Evolutionary conservation across 2,329 filamentous ascomycete genomes (phyloP).

Genomic region (Aspergillus hortae): DNA sequence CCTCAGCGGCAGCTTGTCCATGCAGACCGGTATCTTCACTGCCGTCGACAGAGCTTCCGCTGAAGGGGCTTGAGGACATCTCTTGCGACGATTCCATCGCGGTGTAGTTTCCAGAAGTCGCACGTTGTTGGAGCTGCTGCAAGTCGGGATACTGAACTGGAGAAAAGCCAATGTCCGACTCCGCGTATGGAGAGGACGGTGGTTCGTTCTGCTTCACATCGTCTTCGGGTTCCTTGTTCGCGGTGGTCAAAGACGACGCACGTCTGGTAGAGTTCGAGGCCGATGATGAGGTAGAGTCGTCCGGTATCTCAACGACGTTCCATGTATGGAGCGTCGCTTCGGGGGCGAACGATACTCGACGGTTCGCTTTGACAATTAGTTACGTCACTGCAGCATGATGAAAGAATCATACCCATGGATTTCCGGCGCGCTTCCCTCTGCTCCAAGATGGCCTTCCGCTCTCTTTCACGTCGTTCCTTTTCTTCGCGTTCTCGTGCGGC

Average conservation of each 20-base stretch:
- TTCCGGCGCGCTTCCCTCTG: constrained; percentile 86
- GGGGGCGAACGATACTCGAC: constrained; percentile 93
- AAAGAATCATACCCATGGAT: constrained; percentile 60
- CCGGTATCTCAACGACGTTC: constrained; percentile 85
- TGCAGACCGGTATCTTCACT: constrained; percentile 43
- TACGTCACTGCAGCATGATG: neutral
- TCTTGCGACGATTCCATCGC: constrained; percentile 60
- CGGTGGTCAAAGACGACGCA: constrained; percentile 58
- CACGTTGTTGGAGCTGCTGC: constrained; percentile 54
- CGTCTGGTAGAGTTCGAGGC: constrained; percentile 71
- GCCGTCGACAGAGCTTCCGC: constrained; percentile 51
- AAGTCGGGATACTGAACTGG: constrained; percentile 64
- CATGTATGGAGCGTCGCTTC: constrained; percentile 97
- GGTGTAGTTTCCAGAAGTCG: constrained; percentile 44
- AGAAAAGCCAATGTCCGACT: constrained; percentile 56
- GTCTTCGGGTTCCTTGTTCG: constrained; percentile 24
- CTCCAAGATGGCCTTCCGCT: constrained; percentile 61
- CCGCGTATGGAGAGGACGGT: constrained; percentile 59
- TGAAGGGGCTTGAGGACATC: constrained; percentile 75
- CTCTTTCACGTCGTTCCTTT: constrained; percentile 56
- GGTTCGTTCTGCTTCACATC: constrained; percentile 53
- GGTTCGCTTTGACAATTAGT: constrained; percentile 57
- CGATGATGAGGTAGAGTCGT: constrained; percentile 77
- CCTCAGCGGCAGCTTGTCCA: constrained; percentile 40
- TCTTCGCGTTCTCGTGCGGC: constrained; percentile 68